phyloP scores from a whole-genome alignment of 2,329 filamentous ascomycete genomes.

The Grosmannia serpens region DNA sequence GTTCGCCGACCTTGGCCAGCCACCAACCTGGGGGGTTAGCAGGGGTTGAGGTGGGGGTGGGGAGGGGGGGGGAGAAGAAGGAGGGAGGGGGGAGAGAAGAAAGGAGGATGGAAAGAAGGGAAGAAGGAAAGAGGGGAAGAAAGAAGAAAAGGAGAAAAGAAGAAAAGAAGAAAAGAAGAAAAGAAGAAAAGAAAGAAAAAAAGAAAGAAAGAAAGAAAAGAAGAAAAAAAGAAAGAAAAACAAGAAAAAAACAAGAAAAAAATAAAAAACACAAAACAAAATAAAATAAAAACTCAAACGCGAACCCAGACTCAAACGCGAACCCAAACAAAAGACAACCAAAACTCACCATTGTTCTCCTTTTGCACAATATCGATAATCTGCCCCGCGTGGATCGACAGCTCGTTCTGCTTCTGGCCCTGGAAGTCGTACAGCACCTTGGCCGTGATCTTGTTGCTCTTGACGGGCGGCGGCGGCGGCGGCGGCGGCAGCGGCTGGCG shows the following conservation, averaged over 20 bases:
- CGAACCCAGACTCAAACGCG: too few relatives aligned
- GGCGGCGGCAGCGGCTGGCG: constrained; percentile 46
- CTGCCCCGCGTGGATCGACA: constrained; percentile 69
- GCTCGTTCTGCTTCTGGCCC: constrained; percentile 73
- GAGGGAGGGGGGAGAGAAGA: neutral
- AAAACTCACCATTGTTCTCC: constrained; percentile 69
- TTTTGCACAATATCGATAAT: constrained; percentile 86
- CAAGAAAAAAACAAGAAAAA: neutral
- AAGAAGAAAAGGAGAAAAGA: too few relatives aligned
- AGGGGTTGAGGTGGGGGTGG: too few relatives aligned
- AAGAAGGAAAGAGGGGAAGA: too few relatives aligned
- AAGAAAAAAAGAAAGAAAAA: neutral
- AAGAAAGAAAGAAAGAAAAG: too few relatives aligned
- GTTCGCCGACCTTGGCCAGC: constrained; percentile 62
- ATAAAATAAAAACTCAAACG: too few relatives aligned
- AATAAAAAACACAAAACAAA: too few relatives aligned
- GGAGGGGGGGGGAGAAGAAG: neutral
- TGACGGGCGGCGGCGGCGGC: constrained; percentile 56
- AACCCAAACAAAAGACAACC: too few relatives aligned
- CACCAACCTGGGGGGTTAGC: constrained; percentile 64
- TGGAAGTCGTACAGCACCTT: constrained; percentile 89
- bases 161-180: too few relatives aligned
- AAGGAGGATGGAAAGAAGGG: too few relatives aligned
- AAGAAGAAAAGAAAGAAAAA: too few relatives aligned
- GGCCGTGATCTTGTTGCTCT: constrained; percentile 62